Conservation (phyloP, 2,329 filamentous ascomycete species). For the Phialemonium atrogriseum region DNA sequence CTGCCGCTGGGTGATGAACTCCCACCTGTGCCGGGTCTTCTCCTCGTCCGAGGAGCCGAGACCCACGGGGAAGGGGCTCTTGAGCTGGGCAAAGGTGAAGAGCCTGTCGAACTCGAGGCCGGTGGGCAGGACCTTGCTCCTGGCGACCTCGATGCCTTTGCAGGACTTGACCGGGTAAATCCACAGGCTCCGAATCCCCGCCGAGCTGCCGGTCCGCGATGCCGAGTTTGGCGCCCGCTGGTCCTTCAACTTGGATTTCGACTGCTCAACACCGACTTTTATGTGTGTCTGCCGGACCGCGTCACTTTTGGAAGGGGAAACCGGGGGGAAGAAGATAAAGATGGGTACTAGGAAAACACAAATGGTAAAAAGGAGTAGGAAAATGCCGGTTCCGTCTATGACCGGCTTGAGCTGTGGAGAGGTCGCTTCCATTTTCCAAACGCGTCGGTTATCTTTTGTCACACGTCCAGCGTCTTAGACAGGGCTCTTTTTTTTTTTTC, state of each 20-base stretch:
- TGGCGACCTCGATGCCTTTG: slow-evolving; percentile 62
- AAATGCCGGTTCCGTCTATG: slow-evolving; percentile 20
- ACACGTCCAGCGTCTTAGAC: too few species aligned
- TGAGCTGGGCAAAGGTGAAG: slow-evolving; percentile 70
- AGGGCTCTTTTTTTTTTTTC: too few species aligned
- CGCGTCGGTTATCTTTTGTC: too few species aligned
- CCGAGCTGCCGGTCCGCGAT: background rate
- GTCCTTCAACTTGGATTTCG: slow-evolving; percentile 27
- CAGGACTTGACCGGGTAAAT: slow-evolving; percentile 83
- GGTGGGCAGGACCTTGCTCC: slow-evolving; percentile 54
- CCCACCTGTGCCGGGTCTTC: slow-evolving; percentile 47
- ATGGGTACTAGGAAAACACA: slow-evolving; percentile 44
- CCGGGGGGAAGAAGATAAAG: slow-evolving; percentile 45
- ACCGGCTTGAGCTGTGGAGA: too few species aligned
- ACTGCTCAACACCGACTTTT: slow-evolving; percentile 32
- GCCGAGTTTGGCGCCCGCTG: slow-evolving; percentile 8
- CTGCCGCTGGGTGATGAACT: slow-evolving; percentile 62
- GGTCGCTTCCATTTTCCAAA: too few species aligned
- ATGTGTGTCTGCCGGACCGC: slow-evolving; percentile 47
- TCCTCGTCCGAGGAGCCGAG: slow-evolving; percentile 23
- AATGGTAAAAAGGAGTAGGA: slow-evolving; percentile 35
- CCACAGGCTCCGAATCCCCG: slow-evolving; percentile 56
- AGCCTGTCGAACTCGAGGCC: slow-evolving; percentile 75
- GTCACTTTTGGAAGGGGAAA: slow-evolving; percentile 43
- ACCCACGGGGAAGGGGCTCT: slow-evolving; percentile 35